Evolutionary conservation across 2,329 filamentous ascomycete genomes (phyloP), one percentile per base, ranked within the genome.

Genomic region (Aspergillus tamarii): DNA sequence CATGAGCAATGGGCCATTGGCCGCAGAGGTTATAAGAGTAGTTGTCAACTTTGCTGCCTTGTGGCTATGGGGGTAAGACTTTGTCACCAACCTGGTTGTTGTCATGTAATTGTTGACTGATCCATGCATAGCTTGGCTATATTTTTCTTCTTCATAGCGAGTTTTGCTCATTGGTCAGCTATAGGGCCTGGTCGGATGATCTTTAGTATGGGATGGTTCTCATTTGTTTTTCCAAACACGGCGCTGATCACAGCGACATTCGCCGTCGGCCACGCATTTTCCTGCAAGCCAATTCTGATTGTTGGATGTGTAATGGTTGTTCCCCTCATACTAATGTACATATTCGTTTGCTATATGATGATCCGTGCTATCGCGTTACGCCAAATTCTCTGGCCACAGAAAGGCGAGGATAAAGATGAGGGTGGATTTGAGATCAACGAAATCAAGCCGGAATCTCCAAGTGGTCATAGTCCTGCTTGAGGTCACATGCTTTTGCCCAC

Each of bases 171-270:
- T 64, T 90, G 85, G 84, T 90, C 88, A 34, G 89, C 90, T 57
- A 82, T 89, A 23, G 81, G 83, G 0, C 80, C 85, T 12, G 84
- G 84, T 43, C 85, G 83, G 60, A 87, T 93, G 81, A 84, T 88
- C 4, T 95, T 94, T 72, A 89, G 91, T 21, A 94, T 95, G 91
- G 92, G 89, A 1, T 96, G 91, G 89, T 95, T 90, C 78, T 91
- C 88, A 4, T 94, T 94, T 76, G 84, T 94, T 6, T 94, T 94
- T 71, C 91, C 91, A 2, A 93, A 94, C 69, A 94, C 91, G 0
- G 91, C 90, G 0, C 78, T 93, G 64, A 86, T 85, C 43, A 91
- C 89, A 0, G 90, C 91, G 0, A 95, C 91, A 0, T 88, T 91
- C 67, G 86, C 89, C 2, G 85, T 95, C 57, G 90, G 87, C 0